Conservation (phyloP, 78 protist genomes). For the Chrysochromulina tobinii region DNA sequence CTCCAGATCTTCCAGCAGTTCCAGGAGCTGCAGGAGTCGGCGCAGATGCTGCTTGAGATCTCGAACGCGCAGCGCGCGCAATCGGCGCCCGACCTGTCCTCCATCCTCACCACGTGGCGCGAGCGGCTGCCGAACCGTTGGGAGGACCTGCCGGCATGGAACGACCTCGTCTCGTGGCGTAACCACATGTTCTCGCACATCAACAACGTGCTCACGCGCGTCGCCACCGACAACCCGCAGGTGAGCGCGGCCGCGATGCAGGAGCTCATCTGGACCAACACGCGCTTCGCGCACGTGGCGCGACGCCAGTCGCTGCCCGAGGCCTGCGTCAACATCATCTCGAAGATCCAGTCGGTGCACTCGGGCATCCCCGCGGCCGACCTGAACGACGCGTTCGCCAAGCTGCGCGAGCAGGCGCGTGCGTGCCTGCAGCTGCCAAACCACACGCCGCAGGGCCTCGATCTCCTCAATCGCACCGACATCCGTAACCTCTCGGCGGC, state of each 20-base stretch:
- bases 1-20: constrained; percentile 52
- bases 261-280: constrained; percentile 42
- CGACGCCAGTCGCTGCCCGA: constrained; percentile 30
- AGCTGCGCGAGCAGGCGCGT: constrained; percentile 45
- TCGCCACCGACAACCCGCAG: neutral
- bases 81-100: constrained; percentile 56
- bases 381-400: neutral
- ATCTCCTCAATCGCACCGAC: constrained; percentile 1
- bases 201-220: neutral
- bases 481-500: neutral
- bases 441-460: neutral
- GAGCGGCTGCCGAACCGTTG: constrained; percentile 65
- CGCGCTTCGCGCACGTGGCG: constrained; percentile 47
- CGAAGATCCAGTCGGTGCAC: neutral
- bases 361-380: neutral
- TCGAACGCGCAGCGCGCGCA: neutral
- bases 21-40: constrained; percentile 64
- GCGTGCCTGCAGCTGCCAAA: constrained; percentile 24
- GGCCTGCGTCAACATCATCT: constrained; percentile 28
- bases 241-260: neutral
- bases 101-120: constrained; percentile 63
- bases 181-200: constrained; percentile 53
- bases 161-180: constrained; percentile 55
- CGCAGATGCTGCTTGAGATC: constrained; percentile 36
- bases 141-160: constrained; percentile 58